phyloP scores from a whole-genome alignment of 1,284 basidiomycete species.

The Cryptococcus neoformans region DNA sequence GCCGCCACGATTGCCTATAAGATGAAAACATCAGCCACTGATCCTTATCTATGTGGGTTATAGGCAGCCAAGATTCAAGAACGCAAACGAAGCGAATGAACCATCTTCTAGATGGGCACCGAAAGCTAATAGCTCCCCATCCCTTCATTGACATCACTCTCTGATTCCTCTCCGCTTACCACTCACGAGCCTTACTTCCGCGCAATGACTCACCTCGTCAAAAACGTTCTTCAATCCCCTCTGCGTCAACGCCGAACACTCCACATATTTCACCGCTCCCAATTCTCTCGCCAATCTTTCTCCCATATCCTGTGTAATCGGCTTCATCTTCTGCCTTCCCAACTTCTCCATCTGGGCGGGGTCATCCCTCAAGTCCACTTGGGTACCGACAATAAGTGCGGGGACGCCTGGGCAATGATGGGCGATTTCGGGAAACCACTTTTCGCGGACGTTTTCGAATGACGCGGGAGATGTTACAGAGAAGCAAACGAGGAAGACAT shows the following conservation, averaged over 20 bases:
- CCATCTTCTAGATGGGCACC: not conserved
- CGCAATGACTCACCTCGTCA: constrained; percentile 73
- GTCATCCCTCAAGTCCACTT: constrained; percentile 96
- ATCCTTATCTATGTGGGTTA: not conserved
- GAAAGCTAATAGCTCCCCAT: not conserved
- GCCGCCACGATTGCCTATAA: constrained; percentile 93
- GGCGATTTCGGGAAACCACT: constrained; percentile 99
- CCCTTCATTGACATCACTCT: not conserved
- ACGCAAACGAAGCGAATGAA: not conserved
- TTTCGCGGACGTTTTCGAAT: constrained; percentile 99
- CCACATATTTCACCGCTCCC: constrained; percentile 98
- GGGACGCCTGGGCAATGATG: constrained; percentile 99
- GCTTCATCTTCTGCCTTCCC: constrained; percentile 91
- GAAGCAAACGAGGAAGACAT: constrained; percentile 99
- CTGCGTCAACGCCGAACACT: constrained; percentile 98
- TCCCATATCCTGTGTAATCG: constrained; percentile 82
- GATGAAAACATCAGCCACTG: too few relatives aligned
- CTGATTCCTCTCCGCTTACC: not conserved
- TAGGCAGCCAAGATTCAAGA: not conserved
- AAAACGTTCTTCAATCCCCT: constrained; percentile 99
- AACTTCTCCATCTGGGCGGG: constrained; percentile 91
- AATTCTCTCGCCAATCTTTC: constrained; percentile 92
- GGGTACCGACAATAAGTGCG: constrained; percentile 97
- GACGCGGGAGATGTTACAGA: constrained; percentile 97
- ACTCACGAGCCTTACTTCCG: not conserved